Base-by-base conservation (phyloP, 2,329 filamentous ascomycete species). In the Clarireedia homoeocarpa region DNA sequence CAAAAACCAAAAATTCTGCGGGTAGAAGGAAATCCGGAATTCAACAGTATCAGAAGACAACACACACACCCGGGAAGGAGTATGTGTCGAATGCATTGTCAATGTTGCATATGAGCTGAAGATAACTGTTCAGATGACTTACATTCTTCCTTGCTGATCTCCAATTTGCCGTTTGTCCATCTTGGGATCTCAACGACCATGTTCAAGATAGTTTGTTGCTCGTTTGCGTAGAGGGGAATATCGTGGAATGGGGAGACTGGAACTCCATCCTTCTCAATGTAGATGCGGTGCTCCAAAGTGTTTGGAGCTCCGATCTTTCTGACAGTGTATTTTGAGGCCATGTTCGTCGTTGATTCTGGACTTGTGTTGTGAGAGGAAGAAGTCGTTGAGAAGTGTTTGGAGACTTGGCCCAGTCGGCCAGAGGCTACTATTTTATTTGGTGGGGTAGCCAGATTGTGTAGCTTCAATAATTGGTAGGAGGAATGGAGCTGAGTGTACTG, bases 151-250 rank as follows among this genome's bases (percentile, higher is more conserved):
- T 57, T 53, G 36, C 49, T 53, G 15, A 57, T 92, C 88, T 99
- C 94, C 76, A 95, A 89, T 85, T 99, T 99, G 70, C 88, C 94
- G 78, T 99, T 99, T 80, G 92, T 96, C 94, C 94, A 99, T 79
- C 94, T 87, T 70, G 94, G 94, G 70, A 99, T 96, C 86, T 99
- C 94, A 69, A 99, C 94, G 63, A 99, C 74, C 94, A 99, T 99
- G 86, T 99, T 99, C 71, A 99, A 83, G 73, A 97, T 79, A 67
- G 87, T 95, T 82, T 96, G 84, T 80, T 96, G 88, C 76, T 88
- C 81, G 74, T 99, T 96, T 85, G 92, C 92, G 73, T 91, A 99
- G 67, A 99, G 89, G 61, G 94, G 94, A 66, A 99, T 91, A 73
- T 99, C 94, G 81, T 99, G 94, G 84, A 96, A 99, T 67, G 92